These are phyloP conservation scores for Omphalotus guepiniiformis DNA, from an alignment of 768 basidiomycete species.

Conservation along the genomic window DNA sequence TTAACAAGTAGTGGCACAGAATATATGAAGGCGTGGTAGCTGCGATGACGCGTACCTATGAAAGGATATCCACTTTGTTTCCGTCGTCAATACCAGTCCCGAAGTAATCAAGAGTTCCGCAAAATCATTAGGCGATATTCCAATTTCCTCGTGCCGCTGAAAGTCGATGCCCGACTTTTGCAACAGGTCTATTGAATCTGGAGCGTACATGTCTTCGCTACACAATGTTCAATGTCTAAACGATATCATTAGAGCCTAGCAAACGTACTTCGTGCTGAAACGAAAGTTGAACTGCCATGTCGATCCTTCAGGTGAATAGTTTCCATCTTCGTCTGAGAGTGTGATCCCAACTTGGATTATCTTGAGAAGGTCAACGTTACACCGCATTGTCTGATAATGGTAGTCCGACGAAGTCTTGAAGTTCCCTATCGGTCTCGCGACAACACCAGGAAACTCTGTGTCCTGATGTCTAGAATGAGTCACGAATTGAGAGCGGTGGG, in stretches of 20 bases:
- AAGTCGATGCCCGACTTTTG: constrained; percentile 97
- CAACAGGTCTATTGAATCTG: constrained; percentile 93
- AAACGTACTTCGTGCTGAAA: constrained; percentile 78
- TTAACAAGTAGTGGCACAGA: constrained; percentile 5
- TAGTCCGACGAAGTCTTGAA: constrained; percentile 98
- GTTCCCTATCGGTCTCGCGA: constrained; percentile 92
- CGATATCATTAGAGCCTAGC: constrained; percentile 1
- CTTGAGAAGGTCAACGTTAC: constrained; percentile 97
- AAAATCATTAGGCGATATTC: constrained; percentile 90
- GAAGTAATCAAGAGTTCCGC: constrained; percentile 97
- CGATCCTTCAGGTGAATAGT: constrained; percentile 82
- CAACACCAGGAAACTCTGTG: constrained; percentile 98
- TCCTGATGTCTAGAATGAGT: constrained; percentile 56
- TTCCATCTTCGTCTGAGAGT: constrained; percentile 89
- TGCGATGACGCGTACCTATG: constrained; percentile 91
- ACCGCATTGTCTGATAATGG: constrained; percentile 99
- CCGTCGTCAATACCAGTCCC: constrained; percentile 83
- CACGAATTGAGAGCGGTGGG: constrained; percentile 14
- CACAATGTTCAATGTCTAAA: constrained; percentile 14
- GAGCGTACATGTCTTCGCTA: constrained; percentile 98
- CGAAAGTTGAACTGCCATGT: constrained; percentile 99
- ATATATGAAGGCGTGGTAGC: neutral
- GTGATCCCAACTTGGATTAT: constrained; percentile 98
- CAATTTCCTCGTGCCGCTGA: constrained; percentile 86
- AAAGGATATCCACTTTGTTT: constrained; percentile 96